These are phyloP conservation scores for Polymyxa betae DNA, from an alignment of 208 protist species.

Conservation along the genomic window DNA sequence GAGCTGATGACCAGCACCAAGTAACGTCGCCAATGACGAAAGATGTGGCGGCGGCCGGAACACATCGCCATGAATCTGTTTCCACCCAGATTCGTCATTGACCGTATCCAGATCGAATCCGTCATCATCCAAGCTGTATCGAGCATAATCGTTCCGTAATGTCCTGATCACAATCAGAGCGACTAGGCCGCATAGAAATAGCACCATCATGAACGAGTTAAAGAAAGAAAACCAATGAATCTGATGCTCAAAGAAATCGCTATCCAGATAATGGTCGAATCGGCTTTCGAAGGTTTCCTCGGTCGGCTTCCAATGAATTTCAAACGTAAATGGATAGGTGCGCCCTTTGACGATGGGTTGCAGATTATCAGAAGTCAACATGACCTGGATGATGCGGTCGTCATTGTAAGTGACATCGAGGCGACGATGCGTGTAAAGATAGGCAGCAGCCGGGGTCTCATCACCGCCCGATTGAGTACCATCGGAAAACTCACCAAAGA, in stretches of 20 bases:
- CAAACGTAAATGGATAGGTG: conserved; percentile 75
- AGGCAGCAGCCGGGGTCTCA: conserved; percentile 58
- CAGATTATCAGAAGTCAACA: conserved; percentile 75
- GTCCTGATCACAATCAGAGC: conserved; percentile 56
- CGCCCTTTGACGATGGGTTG: conserved; percentile 59
- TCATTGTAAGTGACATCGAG: conserved; percentile 83
- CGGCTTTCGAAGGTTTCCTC: conserved; percentile 77
- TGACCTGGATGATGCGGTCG: conserved; percentile 76
- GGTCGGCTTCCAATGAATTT: conserved; percentile 52
- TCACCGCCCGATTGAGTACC: conserved; percentile 27
- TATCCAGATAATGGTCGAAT: conserved; percentile 83
- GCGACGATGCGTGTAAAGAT: conserved; percentile 83
- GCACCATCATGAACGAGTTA: conserved; percentile 63
- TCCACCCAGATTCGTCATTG: conserved; percentile 66
- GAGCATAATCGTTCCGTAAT: conserved; percentile 56
- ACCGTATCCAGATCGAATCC: conserved; percentile 40
- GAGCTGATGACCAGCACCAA: conserved; percentile 38
- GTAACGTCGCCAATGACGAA: background rate
- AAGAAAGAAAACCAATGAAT: conserved; percentile 93
- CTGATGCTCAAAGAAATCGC: conserved; percentile 82
- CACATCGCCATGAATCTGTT: conserved; percentile 65
- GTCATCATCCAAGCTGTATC: conserved; percentile 50
- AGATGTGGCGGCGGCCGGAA: conserved; percentile 34
- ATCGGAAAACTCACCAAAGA: conserved; percentile 72
- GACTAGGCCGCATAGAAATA: conserved; percentile 55